These are phyloP conservation scores for Ogataea methanolica DNA, from an alignment of 805 yeast species.

Conservation along the genomic window DNA sequence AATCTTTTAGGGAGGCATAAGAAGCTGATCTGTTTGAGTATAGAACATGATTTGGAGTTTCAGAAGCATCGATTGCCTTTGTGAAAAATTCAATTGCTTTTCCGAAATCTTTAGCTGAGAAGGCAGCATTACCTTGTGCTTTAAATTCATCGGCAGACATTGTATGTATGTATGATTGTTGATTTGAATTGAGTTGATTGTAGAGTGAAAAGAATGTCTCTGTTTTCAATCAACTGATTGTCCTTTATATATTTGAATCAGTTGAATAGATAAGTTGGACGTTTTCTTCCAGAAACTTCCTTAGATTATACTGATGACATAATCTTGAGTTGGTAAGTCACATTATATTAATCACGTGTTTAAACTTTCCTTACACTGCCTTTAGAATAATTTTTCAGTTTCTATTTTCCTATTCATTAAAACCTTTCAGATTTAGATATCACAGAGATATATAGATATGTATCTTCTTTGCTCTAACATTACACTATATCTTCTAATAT, in stretches of 20 bases:
- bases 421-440: not conserved
- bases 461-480: too few relatives aligned
- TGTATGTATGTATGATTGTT: not conserved
- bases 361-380: not conserved
- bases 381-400: not conserved
- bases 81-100: constrained; percentile 79
- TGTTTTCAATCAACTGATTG: not conserved
- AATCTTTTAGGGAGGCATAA: constrained; percentile 75
- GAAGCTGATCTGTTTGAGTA: constrained; percentile 93
- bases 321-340: not conserved
- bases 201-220: too few relatives aligned
- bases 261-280: not conserved
- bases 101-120: constrained; percentile 78
- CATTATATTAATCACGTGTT: not conserved
- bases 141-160: constrained; percentile 75
- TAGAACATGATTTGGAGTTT: constrained; percentile 84
- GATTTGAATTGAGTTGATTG: too few relatives aligned
- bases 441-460: not conserved
- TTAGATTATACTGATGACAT: too few relatives aligned
- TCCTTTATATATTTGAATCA: not conserved
- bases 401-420: not conserved
- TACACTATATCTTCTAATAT: too few relatives aligned
- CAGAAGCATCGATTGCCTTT: constrained; percentile 81
- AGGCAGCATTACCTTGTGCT: constrained; percentile 91
- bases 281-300: not conserved